A percentile compares a stretch with the other conserved stretches of the same genome.
Evolutionary conservation across 352 stramenopile species (phyloP).

Genomic region (Aphanomyces astaci): DNA sequence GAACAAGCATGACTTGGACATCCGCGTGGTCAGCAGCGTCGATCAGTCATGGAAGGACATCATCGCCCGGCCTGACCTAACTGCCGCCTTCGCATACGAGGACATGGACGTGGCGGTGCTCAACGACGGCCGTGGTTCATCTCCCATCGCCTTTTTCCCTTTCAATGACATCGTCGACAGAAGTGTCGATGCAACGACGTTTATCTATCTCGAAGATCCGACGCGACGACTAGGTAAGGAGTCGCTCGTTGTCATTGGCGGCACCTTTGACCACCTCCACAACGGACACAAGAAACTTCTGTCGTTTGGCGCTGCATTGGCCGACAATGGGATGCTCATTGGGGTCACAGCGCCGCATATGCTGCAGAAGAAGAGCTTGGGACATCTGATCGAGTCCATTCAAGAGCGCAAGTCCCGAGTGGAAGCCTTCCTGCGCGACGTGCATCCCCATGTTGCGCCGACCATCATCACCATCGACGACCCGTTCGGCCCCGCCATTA

Average conservation of each 20-base stretch:
- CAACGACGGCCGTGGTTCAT: constrained; percentile 54
- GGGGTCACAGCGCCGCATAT: constrained; percentile 76
- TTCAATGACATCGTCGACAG: constrained; percentile 44
- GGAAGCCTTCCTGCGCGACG: constrained; percentile 44
- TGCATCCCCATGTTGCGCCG: constrained; percentile 54
- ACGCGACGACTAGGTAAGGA: constrained; percentile 44
- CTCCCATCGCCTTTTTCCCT: constrained; percentile 56
- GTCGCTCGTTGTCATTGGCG: constrained; percentile 61
- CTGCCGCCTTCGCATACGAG: constrained; percentile 58
- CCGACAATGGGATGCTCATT: constrained; percentile 41
- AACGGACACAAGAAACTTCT: constrained; percentile 89
- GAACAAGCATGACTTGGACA: constrained; percentile 54
- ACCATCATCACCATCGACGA: constrained; percentile 76
- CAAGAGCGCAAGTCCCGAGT: constrained; percentile 49
- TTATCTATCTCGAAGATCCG: constrained; percentile 69
- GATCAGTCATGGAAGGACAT: constrained; percentile 52
- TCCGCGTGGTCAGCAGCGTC: constrained; percentile 41
- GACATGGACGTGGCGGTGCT: constrained; percentile 55
- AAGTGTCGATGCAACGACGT: constrained; percentile 39
- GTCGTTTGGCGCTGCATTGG: constrained; percentile 60
- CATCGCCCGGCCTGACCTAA: constrained; percentile 50
- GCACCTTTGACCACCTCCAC: constrained; percentile 88
- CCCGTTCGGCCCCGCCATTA: constrained; percentile 75
- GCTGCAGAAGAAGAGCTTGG: constrained; percentile 67
- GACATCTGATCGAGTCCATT: constrained; percentile 61